Evolutionary conservation across 148 eudicot genomes (phyloP).

Genomic region (Camellia granthamiana): DNA sequence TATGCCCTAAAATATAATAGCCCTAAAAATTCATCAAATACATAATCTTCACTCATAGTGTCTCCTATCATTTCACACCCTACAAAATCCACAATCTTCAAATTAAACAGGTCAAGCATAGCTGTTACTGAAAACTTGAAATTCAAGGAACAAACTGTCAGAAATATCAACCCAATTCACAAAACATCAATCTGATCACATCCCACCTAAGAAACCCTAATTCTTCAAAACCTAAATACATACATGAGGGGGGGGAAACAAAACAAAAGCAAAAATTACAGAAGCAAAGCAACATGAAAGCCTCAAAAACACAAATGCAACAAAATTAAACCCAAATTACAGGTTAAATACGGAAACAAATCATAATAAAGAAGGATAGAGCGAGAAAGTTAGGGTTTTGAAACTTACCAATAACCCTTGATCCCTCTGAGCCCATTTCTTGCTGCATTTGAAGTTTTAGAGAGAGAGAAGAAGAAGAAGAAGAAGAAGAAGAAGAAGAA

Average conservation of each 20-base stretch:
- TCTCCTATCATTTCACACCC: not conserved
- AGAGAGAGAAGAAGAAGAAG: not conserved
- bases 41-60: no score
- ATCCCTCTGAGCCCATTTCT: slow-evolving; percentile 42
- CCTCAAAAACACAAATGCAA: not conserved
- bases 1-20: no score
- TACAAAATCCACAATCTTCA: not conserved
- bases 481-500: no score
- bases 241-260: not conserved
- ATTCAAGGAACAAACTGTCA: not conserved
- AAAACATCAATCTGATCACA: not conserved
- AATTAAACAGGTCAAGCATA: not conserved
- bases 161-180: not conserved
- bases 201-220: slow-evolving; percentile 14
- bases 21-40: not conserved
- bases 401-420: slow-evolving; percentile 43
- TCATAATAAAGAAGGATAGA: not conserved
- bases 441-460: not conserved
- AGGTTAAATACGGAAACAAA: not conserved
- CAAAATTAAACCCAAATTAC: not conserved
- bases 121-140: not conserved
- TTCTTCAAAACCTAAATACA: not conserved
- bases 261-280: not conserved
- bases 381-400: not conserved
- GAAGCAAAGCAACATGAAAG: not conserved